Evolutionary conservation across 2,329 filamentous ascomycete genomes (phyloP).

Genomic region (Aspergillus alliaceus): DNA sequence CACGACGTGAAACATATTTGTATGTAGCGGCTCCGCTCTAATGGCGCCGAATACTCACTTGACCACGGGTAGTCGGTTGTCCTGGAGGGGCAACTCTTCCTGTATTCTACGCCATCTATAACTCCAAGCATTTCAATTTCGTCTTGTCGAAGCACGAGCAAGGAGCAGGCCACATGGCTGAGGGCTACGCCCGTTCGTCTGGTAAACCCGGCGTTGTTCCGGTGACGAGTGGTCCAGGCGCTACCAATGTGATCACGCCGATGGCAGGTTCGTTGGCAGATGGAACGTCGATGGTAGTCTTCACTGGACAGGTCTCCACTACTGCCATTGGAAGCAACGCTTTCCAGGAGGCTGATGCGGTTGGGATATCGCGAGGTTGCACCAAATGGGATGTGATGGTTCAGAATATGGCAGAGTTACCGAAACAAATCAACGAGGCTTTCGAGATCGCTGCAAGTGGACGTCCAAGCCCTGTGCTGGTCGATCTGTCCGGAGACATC

Average conservation of each 20-base stretch:
- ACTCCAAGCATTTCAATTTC: constrained; percentile 95
- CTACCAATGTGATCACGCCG: constrained; percentile 93
- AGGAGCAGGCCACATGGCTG: constrained; percentile 96
- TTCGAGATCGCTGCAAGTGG: constrained; percentile 97
- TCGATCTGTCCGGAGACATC: constrained; percentile 95
- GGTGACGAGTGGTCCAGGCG: constrained; percentile 93
- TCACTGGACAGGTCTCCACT: constrained; percentile 89
- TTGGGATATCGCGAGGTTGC: constrained; percentile 91
- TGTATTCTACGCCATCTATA: constrained; percentile 98
- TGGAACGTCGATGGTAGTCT: constrained; percentile 93
- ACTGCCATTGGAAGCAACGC: constrained; percentile 89
- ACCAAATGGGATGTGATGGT: constrained; percentile 99
- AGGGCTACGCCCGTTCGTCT: constrained; percentile 91
- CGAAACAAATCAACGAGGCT: constrained; percentile 91
- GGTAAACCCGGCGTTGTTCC: constrained; percentile 94
- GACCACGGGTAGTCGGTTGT: constrained; percentile 67
- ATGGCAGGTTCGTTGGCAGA: constrained; percentile 96
- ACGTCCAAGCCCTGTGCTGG: constrained; percentile 87
- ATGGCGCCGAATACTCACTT: no score
- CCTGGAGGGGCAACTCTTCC: constrained; percentile 94
- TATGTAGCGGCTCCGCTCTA: no score
- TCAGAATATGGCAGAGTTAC: constrained; percentile 89
- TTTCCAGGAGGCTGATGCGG: constrained; percentile 93
- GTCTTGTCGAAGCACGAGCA: constrained; percentile 95
- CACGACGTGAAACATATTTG: no score